Evolutionary conservation across 2,329 filamentous ascomycete genomes (phyloP).

Genomic region (Alternaria ventricosa): DNA sequence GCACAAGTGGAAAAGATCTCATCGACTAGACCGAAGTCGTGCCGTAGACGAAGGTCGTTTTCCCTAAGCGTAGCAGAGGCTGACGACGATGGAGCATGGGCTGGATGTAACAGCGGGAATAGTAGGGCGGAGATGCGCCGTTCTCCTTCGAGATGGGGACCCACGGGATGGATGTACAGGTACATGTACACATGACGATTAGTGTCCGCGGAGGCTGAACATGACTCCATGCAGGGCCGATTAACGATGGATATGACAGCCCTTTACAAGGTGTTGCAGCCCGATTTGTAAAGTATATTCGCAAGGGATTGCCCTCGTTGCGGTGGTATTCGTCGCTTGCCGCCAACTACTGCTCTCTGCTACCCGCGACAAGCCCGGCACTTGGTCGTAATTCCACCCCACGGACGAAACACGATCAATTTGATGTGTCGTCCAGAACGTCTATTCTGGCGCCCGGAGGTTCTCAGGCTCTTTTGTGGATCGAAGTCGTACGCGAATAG

Average conservation of each 20-base stretch:
- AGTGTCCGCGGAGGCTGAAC: conserved; percentile 2
- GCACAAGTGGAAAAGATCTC: not conserved
- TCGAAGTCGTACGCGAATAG: not conserved
- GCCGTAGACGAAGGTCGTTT: not conserved
- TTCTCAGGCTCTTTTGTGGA: not conserved
- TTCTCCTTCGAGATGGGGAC: not conserved
- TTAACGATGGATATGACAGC: not conserved
- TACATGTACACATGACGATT: conserved; percentile 2
- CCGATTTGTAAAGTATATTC: not conserved
- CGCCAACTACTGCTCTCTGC: not conserved
- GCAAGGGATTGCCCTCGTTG: not conserved
- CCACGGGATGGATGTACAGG: not conserved
- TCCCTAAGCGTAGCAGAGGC: not conserved
- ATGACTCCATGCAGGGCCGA: not conserved
- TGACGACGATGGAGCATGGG: not conserved
- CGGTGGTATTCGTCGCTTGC: not conserved
- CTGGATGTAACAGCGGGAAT: conserved; percentile 2
- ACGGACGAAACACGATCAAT: not conserved
- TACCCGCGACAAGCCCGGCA: not conserved
- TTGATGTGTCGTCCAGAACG: not conserved
- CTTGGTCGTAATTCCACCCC: not conserved
- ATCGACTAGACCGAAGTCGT: not conserved
- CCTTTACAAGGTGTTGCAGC: not conserved
- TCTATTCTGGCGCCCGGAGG: not conserved
- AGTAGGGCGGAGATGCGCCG: not conserved